phyloP scores from a whole-genome alignment of 2,329 filamentous ascomycete species.

The Monosporascus ibericus region DNA sequence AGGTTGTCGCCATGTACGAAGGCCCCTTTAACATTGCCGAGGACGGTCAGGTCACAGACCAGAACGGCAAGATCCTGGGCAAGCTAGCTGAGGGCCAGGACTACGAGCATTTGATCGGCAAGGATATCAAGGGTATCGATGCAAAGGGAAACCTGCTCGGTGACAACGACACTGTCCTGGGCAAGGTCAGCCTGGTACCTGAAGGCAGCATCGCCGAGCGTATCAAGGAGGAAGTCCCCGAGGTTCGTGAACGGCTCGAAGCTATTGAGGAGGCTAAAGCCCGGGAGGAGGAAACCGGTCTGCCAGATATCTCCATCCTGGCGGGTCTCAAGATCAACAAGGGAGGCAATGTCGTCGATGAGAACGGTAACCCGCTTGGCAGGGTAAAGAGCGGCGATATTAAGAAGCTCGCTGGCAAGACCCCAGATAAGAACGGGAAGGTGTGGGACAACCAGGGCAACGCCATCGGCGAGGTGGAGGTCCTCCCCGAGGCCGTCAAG shows the following conservation, averaged over 20 bases:
- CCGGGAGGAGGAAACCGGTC: constrained; percentile 8
- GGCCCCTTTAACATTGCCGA: constrained; percentile 36
- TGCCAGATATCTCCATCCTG: constrained; percentile 27
- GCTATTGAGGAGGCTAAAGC: constrained; percentile 19
- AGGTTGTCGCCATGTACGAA: constrained; percentile 27
- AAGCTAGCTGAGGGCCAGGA: constrained; percentile 25
- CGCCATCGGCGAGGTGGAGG: constrained; percentile 32
- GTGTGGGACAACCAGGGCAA: constrained; percentile 29
- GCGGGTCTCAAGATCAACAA: constrained; percentile 37
- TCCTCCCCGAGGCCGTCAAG: constrained; percentile 30
- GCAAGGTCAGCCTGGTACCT: constrained; percentile 48
- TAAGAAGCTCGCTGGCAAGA: constrained; percentile 34
- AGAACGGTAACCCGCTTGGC: constrained; percentile 36
- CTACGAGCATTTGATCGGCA: constrained; percentile 36
- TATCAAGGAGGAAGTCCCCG: constrained; percentile 25
- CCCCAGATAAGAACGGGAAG: constrained; percentile 37
- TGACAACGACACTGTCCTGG: constrained; percentile 58
- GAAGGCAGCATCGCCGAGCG: constrained; percentile 33
- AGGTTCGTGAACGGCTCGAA: constrained; percentile 24
- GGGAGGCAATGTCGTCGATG: constrained; percentile 38
- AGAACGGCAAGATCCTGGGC: constrained; percentile 33
- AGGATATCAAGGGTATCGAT: constrained; percentile 62
- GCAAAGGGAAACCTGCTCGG: constrained; percentile 61
- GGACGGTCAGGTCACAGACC: constrained; percentile 41
- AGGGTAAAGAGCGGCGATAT: constrained; percentile 35